Base-by-base conservation (phyloP, 352 stramenopile species). In the Labyrinthula sp. region DNA sequence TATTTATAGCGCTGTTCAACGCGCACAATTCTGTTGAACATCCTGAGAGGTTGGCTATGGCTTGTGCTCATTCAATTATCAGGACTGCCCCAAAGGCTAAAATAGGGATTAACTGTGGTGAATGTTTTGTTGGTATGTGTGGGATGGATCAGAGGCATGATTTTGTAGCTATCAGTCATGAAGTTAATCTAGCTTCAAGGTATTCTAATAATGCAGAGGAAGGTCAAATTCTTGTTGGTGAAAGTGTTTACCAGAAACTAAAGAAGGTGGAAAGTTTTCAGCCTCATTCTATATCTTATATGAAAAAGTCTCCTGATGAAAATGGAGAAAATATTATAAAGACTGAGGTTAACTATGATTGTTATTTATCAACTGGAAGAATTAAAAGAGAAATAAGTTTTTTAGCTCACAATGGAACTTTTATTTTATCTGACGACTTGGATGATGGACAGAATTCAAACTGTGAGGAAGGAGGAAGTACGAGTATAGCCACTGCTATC, bases 1-100 rank as follows among this genome's bases (percentile, higher is more conserved):
- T 67, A 15, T 71, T 69, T 47, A 71, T 71, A 40, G 65, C 61
- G n/a, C 50, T 69, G 20, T 71, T 71, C 40, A 62, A 62, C 10
- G 63, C 63, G 18, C 28, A 57, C 24, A 29, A 40, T 6, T 24
- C 36, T 8, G 31, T 54, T 10, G 50, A 62, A 57, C 58, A 68
- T 38, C 62, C 57, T 37, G 54, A 60, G 48, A 34, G 61, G 18
- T 34, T 29, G 40, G 59, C 61, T 9, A 62, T 63, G 29, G 46
- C 62, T 20, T 58, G 55, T 21, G 62, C 64, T 3, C 61, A 67
- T 48, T 26, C 47, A n/a, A n/a, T n/a, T 10, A 69, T 71, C 58
- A 38, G 64, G 10, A 56, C 56, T 15, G 30, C 65, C 2, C 60
- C 48, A 34, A 30, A 60, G 29, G 66, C 61, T 40, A 62, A 57